Conservation (phyloP, 2,329 filamentous ascomycete genomes). For the Monilinia laxa region DNA sequence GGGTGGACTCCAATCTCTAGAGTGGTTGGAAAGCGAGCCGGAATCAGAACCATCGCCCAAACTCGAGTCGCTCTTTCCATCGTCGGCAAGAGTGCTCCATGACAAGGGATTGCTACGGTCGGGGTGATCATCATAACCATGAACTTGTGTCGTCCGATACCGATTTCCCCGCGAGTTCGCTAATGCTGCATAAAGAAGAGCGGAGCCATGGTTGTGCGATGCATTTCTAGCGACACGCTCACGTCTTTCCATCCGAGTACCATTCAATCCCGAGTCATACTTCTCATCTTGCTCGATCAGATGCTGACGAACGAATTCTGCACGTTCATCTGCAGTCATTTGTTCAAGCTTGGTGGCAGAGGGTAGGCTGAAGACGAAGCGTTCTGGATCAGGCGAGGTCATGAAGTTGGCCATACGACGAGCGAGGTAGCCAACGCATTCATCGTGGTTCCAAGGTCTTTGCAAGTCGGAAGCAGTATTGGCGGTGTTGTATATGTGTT, state of each 20-base stretch:
- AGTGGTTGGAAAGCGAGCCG: background rate
- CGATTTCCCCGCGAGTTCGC: background rate
- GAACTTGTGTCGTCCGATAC: background rate
- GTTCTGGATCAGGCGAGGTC: background rate
- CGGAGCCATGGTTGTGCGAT: too few species aligned
- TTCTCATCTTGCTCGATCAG: background rate
- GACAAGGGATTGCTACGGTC: background rate
- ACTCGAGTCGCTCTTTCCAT: background rate
- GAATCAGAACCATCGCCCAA: background rate
- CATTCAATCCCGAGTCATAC: background rate
- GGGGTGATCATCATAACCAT: background rate
- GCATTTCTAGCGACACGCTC: background rate
- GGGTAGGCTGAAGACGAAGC: background rate
- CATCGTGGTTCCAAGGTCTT: background rate
- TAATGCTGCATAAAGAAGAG: background rate
- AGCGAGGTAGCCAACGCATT: constrained; percentile 7
- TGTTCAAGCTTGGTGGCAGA: background rate
- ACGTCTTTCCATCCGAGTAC: background rate
- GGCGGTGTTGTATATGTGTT: background rate
- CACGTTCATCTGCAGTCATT: constrained; percentile 2
- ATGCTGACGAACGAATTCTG: background rate
- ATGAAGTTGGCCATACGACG: background rate
- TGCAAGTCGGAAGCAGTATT: background rate
- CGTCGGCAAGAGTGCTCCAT: background rate
- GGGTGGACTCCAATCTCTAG: background rate